Base-by-base conservation (phyloP, 768 basidiomycete species). In the Botryobasidium botryosum region DNA sequence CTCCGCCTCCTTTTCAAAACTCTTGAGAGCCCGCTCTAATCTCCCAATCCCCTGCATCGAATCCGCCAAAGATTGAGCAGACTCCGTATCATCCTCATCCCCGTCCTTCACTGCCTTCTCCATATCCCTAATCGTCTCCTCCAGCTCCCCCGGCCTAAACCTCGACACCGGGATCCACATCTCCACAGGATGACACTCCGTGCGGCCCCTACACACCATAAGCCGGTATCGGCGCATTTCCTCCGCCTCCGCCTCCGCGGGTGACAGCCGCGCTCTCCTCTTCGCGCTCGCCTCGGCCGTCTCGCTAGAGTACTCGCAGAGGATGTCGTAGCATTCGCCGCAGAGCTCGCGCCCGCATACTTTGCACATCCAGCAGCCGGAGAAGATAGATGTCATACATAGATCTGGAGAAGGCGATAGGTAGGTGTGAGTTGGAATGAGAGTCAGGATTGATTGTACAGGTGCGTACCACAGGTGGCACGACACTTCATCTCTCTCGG, bases 321-420 rank as follows among this genome's bases (percentile, higher is more conserved):
- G 61, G 43, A 91, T 74, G 51, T 74, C 65, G 54, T 74, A 83
- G 57, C 91, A 94, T 48, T 85, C 81, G 1, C 76, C 68, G 57
- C 91, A 96, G 6, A 82, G 75, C 61, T 94, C 91, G 7, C 85
- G 75, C 4, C 86, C 91, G 58, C 91, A 96, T 31, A 74, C 57
- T n/a, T 80, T 71, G 58, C 88, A 92, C 72, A 91, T 82, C 76
- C 83, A 92, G 25, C 77, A 80, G 46, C 75, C 77, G 5, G 81
- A 79, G 60, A 92, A 92, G 46, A 92, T 75, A 10, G 88, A 91
- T 4, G 86, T 90, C 69, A 86, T 82, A 60, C 90, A 94, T 2
- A 82, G 86, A 61, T 94, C 88, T 92, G 57, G 27, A 50, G 17
- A n/a, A 17, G 23, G 23, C 26, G 10, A 23, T 25, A 41, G 8